Conservation (phyloP, 306 rosid species). For the Sophora flavescens region DNA sequence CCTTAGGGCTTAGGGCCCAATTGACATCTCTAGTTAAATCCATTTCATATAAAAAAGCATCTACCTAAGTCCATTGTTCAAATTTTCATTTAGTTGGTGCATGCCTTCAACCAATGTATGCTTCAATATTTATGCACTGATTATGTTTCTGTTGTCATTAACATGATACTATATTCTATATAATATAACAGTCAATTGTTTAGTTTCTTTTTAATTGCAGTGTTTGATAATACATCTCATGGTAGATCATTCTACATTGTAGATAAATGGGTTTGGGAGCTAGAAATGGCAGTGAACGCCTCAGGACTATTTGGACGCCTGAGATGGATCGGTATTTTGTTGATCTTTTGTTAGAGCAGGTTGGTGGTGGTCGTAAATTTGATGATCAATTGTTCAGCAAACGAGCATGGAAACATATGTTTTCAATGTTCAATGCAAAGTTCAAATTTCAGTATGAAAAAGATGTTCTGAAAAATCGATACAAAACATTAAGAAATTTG, state of each 20-base stretch:
- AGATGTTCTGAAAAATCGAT: slow-evolving; percentile 77
- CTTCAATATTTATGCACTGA: slow-evolving; percentile 13
- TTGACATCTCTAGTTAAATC: no score
- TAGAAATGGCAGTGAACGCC: slow-evolving; percentile 57
- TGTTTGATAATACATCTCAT: slow-evolving; percentile 15
- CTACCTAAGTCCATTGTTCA: no score
- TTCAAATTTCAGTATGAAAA: slow-evolving; percentile 78
- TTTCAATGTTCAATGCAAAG: slow-evolving; percentile 65
- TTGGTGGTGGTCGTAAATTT: slow-evolving; percentile 56
- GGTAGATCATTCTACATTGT: slow-evolving; percentile 15
- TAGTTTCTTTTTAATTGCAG: neutral
- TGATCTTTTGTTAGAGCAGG: slow-evolving; percentile 77
- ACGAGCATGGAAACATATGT: slow-evolving; percentile 77
- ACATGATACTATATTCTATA: neutral
- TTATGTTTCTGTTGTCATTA: neutral
- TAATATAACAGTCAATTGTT: neutral
- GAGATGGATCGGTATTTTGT: slow-evolving; percentile 82
- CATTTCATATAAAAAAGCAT: no score
- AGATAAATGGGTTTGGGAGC: slow-evolving; percentile 55
- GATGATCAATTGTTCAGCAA: slow-evolving; percentile 79
- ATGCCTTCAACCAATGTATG: slow-evolving; percentile 8
- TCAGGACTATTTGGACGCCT: slow-evolving; percentile 82
- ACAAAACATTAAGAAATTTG: slow-evolving; percentile 75
- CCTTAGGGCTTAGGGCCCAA: no score
- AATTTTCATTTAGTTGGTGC: neutral